Base-by-base conservation (phyloP, 441 rosid species). In the Breynia disticha region DNA sequence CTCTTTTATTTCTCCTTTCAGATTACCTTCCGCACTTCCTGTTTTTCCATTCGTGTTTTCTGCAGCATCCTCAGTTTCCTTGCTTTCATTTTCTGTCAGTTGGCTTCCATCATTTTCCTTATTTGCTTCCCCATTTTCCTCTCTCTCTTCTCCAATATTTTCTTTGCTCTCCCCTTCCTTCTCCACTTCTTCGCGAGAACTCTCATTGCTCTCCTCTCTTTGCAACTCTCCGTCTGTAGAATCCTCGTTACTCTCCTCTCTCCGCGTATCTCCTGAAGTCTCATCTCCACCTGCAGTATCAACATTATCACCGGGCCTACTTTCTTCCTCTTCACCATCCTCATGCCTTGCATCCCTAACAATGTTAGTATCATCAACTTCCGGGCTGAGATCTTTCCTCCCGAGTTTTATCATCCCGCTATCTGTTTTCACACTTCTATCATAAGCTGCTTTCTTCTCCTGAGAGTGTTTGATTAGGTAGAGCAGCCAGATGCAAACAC, bases 391-490 rank as follows among this genome's bases (percentile, higher is more conserved):
- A 62, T 79, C 81, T 70, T 82, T 87, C 66, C 96, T 69, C 63
- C 86, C 78, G 16, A 72, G 57, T 58, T 66, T 72, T 57, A 42
- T 20, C 47, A 68, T 64, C 37, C 47, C 69, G 46, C 72, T 70
- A 46, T 20, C 70, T 19, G 15, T 60, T 52, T 74, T 59, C 3
- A 49, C 63, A 53, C 78, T 88, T 18, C 70, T 73, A 65, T 72
- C 87, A 46, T 76, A 18, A 80, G 64, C 47, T 84, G 96, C 71
- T 76, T 78, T 85, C 79, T 80, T 86, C 54, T 83, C 94, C 62
- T 83, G 86, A 47, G 95, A 85, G 60, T 74, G 83, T 84, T 89
- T 93, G 16, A 86, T 90, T 74, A 88, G 97, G 66, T 82, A 93
- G 63, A 89, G 72, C 62, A 89, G 59, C 98, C 97, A 93, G 50